Base-by-base conservation (phyloP, 2,329 filamentous ascomycete species). In the Knufia petricola region DNA sequence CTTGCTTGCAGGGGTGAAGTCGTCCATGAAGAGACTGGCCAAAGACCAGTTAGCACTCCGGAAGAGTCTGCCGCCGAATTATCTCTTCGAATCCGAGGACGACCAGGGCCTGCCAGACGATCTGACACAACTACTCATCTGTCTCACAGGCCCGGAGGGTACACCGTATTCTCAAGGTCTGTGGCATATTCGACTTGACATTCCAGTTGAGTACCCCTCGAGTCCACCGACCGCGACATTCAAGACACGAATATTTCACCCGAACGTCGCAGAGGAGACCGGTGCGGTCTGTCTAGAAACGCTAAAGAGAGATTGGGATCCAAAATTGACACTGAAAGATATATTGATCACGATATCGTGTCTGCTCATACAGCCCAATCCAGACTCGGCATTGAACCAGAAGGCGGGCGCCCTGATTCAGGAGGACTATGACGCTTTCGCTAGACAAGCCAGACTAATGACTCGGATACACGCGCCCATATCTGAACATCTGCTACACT, bases 201-300 rank as follows among this genome's bases (percentile, higher is more conserved):
- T 82, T 28, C 79, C 79, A 0, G 66, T 50, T 7, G 58, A 61
- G 46, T 62, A 61, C 30, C 74, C 74, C 9, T 61, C 63, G 32
- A 62, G 63, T 15, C 72, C 74, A 13, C 74, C 74, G 0, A 81
- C 77, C 34, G 79, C 78, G 2, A 69, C 71, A 26, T 82, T 82
- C 59, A 71, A 70, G 47, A 82, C 78, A 2, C 69, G 72, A 4
- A 76, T 82, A 54, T 82, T 77, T 71, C 79, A 82, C 55, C 79
- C 79, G 0, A 82, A 82, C 57, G 75, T 82, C 43, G 78, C 82
- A 53, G 76, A 79, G 46, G 66, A 69, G n/a, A 77, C 74, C 0
- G 79, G 79, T 3, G 74, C 73, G 1, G 77, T 82, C 2, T 82
- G 79, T 52, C 76, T 82, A 2, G 79, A 82, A 64, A 82, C 79